Conservation (phyloP, 345 rosid species). For the Salix viminalis region DNA sequence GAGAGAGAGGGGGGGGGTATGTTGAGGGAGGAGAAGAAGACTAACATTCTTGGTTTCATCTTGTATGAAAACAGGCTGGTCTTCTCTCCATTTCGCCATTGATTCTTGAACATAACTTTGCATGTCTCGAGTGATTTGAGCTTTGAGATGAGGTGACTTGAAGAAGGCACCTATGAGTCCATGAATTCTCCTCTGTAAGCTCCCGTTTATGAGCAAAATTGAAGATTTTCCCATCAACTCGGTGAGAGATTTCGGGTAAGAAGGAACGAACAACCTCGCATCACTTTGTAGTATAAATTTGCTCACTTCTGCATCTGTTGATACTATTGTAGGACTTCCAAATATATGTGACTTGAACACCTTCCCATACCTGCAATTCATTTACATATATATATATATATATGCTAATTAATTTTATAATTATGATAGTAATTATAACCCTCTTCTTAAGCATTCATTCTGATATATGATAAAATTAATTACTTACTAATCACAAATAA, state of each 20-base stretch:
- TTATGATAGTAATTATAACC: background rate
- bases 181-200: conserved; percentile 85
- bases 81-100: conserved; percentile 69
- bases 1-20: background rate
- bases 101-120: conserved; percentile 55
- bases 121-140: conserved; percentile 83
- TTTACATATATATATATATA: too few species aligned
- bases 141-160: conserved; percentile 76
- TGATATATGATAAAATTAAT: background rate
- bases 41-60: conserved; percentile 81
- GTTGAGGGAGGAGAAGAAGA: background rate
- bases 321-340: conserved; percentile 76
- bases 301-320: conserved; percentile 91
- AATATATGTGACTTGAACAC: conserved; percentile 97
- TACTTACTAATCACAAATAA: background rate
- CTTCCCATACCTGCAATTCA: conserved; percentile 61
- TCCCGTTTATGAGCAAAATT: conserved; percentile 76
- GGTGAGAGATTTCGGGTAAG: conserved; percentile 83
- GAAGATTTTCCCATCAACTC: conserved; percentile 97
- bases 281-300: conserved; percentile 80
- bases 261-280: conserved; percentile 73
- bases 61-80: conserved; percentile 63
- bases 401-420: background rate
- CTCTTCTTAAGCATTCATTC: background rate
- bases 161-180: conserved; percentile 84